Base-by-base conservation (phyloP, 257 asterid genomes). In the Eucommia ulmoides region DNA sequence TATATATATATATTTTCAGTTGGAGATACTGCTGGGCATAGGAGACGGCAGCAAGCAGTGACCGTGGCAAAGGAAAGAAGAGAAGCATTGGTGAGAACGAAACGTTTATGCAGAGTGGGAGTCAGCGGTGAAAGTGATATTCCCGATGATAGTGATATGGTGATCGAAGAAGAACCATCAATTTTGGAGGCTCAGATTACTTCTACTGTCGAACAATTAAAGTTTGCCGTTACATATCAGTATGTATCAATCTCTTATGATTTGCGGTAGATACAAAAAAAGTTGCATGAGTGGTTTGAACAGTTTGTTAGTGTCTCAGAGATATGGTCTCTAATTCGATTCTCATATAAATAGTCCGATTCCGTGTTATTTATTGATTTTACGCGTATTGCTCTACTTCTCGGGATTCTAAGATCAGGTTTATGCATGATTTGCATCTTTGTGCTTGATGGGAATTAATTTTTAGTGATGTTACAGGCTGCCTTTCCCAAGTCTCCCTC, bases 61-160 rank as follows among this genome's bases (percentile, higher is more conserved):
- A 59, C 67, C 8, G 80, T 86, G 44, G 89, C 83, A 12, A 91
- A 83, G 73, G 96, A 91, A 68, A 81, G 95, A 65, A 72, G 99
- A 65, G 99, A 91, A 62, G 81, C 95, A 4, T 57, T 86, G 69
- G 76, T 91, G 75, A 76, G 96, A 50, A 67, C 93, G 1, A 91
- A 91, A 65, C 94, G 99, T 47, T 70, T 86, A 26, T 86, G 99
- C 66, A 65, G 93, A 63, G 83, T 47, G 55, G 80, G 93, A 52
- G 80, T 86, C 50, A 73, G 69, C 64, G 67, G 64, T 12, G 88
- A 72, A 6, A 56, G 54, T 24, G 71, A 61, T 23, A 72, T 47
- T 45, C 16, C 64, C 20, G 65, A 42, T 59, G 79, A 75, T 19
- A 78, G 63, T 26, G 88, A 74, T 52, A 86, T 86, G 93, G 64